These are phyloP conservation scores for Cronartium quercuum DNA, from an alignment of 1,284 basidiomycete species.

Conservation along the genomic window DNA sequence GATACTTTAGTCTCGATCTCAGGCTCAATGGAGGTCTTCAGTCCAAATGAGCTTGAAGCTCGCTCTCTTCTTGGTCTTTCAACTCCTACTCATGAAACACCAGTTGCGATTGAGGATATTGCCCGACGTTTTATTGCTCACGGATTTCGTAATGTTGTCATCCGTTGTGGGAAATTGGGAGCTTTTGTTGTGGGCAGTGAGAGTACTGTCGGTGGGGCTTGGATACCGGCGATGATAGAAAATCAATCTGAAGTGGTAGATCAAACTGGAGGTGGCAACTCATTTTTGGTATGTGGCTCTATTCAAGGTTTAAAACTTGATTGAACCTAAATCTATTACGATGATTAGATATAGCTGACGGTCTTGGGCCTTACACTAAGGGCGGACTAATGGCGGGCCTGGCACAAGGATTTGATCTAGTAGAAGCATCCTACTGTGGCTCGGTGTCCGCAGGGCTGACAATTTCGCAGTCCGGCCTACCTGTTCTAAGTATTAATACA, in stretches of 20 bases:
- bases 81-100: background rate
- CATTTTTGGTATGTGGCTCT: constrained; percentile 18
- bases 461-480: constrained; percentile 29
- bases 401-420: constrained; percentile 4
- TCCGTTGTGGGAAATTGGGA: constrained; percentile 17
- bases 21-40: background rate
- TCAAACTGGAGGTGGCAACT: constrained; percentile 27
- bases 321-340: background rate
- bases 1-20: background rate
- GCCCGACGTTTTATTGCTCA: background rate
- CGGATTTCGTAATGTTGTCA: constrained; percentile 15
- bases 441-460: constrained; percentile 29
- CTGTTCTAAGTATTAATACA: background rate
- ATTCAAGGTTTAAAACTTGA: background rate
- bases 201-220: background rate
- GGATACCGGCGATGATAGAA: constrained; percentile 19
- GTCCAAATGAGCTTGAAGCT: constrained; percentile 33
- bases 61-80: constrained; percentile 3
- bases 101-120: background rate
- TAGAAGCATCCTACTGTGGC: constrained; percentile 22
- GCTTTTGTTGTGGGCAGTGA: background rate
- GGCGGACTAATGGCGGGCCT: constrained; percentile 34
- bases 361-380: background rate
- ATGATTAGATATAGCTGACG: background rate
- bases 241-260: constrained; percentile 22